phyloP scores from a whole-genome alignment of 2,329 filamentous ascomycete species.

The Epichloe sibirici region DNA sequence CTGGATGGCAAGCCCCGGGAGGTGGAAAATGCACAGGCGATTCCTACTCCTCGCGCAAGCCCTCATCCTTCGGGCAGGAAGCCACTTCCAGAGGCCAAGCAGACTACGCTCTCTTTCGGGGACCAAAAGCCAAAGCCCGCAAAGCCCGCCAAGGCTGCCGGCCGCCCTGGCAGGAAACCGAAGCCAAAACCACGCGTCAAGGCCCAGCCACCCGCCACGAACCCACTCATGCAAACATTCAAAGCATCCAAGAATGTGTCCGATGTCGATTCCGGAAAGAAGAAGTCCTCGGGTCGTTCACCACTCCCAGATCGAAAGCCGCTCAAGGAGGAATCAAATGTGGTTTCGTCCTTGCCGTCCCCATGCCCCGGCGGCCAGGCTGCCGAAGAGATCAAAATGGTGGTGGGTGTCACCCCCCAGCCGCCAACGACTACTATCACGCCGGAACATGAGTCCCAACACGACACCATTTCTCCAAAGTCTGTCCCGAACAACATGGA shows the following conservation, averaged over 20 bases:
- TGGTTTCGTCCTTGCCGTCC: not conserved
- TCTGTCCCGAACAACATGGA: slow-evolving; percentile 29
- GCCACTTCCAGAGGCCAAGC: slow-evolving; percentile 31
- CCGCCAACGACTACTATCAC: slow-evolving; percentile 10
- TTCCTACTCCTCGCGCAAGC: slow-evolving; percentile 46
- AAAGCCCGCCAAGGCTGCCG: slow-evolving; percentile 12
- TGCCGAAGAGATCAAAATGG: slow-evolving; percentile 8
- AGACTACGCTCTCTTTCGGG: slow-evolving; percentile 38
- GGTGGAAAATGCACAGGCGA: slow-evolving; percentile 32
- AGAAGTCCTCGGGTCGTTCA: slow-evolving; percentile 9
- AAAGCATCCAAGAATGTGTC: slow-evolving; percentile 29
- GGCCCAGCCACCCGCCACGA: slow-evolving; percentile 25
- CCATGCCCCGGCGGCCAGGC: not conserved
- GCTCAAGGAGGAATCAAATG: not conserved
- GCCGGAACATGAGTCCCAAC: not conserved
- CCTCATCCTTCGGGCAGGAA: slow-evolving; percentile 38
- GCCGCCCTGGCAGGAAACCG: slow-evolving; percentile 20
- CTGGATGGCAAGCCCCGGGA: slow-evolving; percentile 25
- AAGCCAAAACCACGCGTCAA: slow-evolving; percentile 23
- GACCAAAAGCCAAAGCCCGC: slow-evolving; percentile 10
- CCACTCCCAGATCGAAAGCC: slow-evolving; percentile 3
- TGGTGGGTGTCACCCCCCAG: slow-evolving; percentile 3
- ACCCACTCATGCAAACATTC: slow-evolving; percentile 29
- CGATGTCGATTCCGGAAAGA: slow-evolving; percentile 13
- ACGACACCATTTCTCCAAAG: slow-evolving; percentile 31